A percentile compares a stretch with the other conserved stretches of the same genome.
Evolutionary conservation across 495 filamentous ascomycete genomes (phyloP).

Genomic region (Rhypophila decipiens): DNA sequence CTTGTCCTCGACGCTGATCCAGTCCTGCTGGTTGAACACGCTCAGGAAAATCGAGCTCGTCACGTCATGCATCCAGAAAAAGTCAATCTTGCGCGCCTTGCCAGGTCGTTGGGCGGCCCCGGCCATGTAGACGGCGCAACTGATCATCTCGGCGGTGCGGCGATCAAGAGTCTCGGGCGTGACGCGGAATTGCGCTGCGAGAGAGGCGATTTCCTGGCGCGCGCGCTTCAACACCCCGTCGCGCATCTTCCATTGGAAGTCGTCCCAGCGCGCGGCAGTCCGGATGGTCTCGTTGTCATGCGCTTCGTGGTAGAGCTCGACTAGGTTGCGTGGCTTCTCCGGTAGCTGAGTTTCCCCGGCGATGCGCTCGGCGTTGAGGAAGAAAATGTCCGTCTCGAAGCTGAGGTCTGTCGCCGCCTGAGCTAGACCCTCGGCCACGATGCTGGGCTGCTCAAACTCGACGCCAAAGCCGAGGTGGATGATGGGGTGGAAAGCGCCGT

Average conservation of each 20-base stretch:
- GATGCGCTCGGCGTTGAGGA: conserved; percentile 8
- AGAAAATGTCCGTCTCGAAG: conserved; percentile 13
- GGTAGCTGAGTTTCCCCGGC: conserved; percentile 12
- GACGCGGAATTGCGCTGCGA: conserved; percentile 19
- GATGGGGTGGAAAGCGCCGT: conserved; percentile 28
- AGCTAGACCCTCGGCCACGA: conserved; percentile 33
- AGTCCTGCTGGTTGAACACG: conserved; percentile 19
- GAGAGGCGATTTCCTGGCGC: conserved; percentile 14
- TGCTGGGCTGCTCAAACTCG: conserved; percentile 30
- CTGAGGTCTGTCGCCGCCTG: conserved; percentile 28
- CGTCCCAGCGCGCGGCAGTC: conserved; percentile 11
- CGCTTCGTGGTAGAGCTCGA: conserved; percentile 13
- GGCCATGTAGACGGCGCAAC: conserved; percentile 16
- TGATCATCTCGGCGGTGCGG: conserved; percentile 28
- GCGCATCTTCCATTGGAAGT: conserved; percentile 12
- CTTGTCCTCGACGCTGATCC: conserved; percentile 24
- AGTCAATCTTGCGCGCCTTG: conserved; percentile 30
- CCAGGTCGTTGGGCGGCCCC: conserved; percentile 23
- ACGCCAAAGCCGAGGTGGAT: conserved; percentile 37
- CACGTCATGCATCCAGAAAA: conserved; percentile 37
- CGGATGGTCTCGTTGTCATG: conserved; percentile 15
- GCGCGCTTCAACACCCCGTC: conserved; percentile 24
- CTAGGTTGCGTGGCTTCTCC: conserved; percentile 3
- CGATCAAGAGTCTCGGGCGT: conserved; percentile 15
- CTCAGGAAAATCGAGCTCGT: conserved; percentile 27